Percentiles rank a stretch among this genome's conserved stretches.
These are phyloP conservation scores for Panaeolus papilionaceus DNA, from an alignment of 768 basidiomycete genomes.

Conservation along the genomic window DNA sequence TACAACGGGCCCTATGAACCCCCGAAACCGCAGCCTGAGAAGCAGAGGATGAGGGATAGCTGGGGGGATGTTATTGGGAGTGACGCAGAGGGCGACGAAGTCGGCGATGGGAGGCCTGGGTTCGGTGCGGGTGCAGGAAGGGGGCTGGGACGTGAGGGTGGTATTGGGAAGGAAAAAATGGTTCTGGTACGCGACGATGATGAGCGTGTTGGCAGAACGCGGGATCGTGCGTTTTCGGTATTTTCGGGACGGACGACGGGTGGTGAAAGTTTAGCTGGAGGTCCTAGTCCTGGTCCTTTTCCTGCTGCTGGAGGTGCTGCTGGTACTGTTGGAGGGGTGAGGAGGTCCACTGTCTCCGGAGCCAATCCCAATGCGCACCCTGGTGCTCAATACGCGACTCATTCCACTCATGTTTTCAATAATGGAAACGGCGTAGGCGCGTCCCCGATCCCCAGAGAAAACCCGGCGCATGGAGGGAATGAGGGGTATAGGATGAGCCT, in stretches of 20 bases:
- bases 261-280: slow-evolving; percentile 41
- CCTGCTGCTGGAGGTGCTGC: slow-evolving; percentile 26
- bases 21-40: slow-evolving; percentile 37
- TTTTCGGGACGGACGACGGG: slow-evolving; percentile 49
- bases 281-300: too few species aligned
- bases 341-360: slow-evolving; percentile 44
- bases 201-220: slow-evolving; percentile 9
- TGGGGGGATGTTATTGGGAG: slow-evolving; percentile 47
- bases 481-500: slow-evolving; percentile 55
- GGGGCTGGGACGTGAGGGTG: background rate
- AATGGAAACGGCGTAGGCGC: slow-evolving; percentile 65
- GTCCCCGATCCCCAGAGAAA: slow-evolving; percentile 52
- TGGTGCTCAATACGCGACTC: slow-evolving; percentile 37
- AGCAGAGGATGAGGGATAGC: slow-evolving; percentile 43
- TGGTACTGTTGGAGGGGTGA: slow-evolving; percentile 27
- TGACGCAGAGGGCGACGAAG: slow-evolving; percentile 37
- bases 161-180: background rate
- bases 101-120: slow-evolving; percentile 27
- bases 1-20: slow-evolving; percentile 69
- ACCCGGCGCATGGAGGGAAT: background rate
- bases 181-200: background rate
- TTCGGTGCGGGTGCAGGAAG: background rate
- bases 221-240: slow-evolving; percentile 46
- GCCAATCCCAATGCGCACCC: background rate
- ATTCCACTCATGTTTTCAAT: slow-evolving; percentile 45